Base-by-base conservation (phyloP, 768 basidiomycete species). In the Agaricus sinodeliciosus region DNA sequence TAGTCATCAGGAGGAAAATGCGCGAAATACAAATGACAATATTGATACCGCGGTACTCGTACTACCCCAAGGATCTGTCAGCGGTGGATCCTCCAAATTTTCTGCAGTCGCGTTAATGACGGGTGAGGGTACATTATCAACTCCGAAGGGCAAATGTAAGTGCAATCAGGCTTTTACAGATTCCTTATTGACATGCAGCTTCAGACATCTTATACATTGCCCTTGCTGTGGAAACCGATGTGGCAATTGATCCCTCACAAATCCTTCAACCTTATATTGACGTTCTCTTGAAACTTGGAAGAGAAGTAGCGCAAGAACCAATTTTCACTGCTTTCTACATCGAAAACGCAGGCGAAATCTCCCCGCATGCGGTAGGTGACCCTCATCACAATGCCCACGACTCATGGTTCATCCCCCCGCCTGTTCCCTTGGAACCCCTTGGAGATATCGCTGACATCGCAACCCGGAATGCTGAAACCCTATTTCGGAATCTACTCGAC, bases 111-210 rank as follows among this genome's bases (percentile, higher is more conserved):
- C 76, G 1, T 66, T 94, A 31, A 69, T 87, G 18, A 79, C 82
- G 1, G 92, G 91, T 2, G 80, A 85, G 61, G 84, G 80, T 8
- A 84, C 84, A 12, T 71, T 90, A 70, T 83, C 86, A 4, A 76
- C 87, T 18, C 92, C 92, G 0, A 69, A 73, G 45, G 87, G 81
- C 2, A 84, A 83, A 75, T 87, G 89, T 86, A 60, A 60, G 83
- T 57, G 25, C 34, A 51, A 42, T 48, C 27, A 16, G 48, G 49
- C 42, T 13, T 43, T 31, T 27, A n/a, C 36, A 13, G 39, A 40
- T 15, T 35, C 35, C 22, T 26, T 50, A 8, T 40, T 47, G 55
- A 48, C 58, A 5, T 3, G 11, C 11, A 31, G 11, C 11, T 31
- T 31, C 18, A 58, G 48, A 58, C 54, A 25, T 85, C n/a, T 34